A percentile compares a stretch with the other conserved stretches of the same genome.
phyloP scores from a whole-genome alignment of 345 rosid species.

The Cardamine resedifolia region DNA sequence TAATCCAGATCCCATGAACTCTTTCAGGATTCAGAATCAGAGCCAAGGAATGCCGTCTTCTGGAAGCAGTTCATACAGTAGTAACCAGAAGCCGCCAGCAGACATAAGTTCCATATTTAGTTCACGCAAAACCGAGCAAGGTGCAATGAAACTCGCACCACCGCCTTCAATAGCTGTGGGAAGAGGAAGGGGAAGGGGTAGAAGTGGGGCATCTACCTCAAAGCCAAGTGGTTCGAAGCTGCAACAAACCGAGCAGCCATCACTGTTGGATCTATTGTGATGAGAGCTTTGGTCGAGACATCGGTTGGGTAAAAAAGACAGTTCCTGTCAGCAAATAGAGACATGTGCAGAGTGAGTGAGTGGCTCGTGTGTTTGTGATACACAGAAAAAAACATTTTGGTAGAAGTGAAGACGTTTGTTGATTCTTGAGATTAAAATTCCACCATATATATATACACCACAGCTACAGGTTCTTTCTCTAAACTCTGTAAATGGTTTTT shows the following conservation, averaged over 20 bases:
- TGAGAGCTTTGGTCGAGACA: background rate
- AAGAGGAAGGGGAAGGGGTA: constrained; percentile 72
- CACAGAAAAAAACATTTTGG: background rate
- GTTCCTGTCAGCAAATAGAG: background rate
- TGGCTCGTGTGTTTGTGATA: constrained; percentile 1
- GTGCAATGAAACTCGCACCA: constrained; percentile 81
- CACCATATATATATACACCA: constrained; percentile 5
- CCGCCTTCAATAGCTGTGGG: constrained; percentile 77
- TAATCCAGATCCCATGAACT: constrained; percentile 39
- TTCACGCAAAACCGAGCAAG: constrained; percentile 55
- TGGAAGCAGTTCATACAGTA: constrained; percentile 35
- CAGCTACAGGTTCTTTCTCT: constrained; percentile 20
- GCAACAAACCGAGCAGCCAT: constrained; percentile 50
- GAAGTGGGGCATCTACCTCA: constrained; percentile 37
- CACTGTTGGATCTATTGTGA: constrained; percentile 74
- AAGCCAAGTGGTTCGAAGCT: constrained; percentile 49
- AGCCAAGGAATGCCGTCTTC: constrained; percentile 46
- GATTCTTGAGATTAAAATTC: constrained; percentile 4
- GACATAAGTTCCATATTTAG: constrained; percentile 75
- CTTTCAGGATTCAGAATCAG: constrained; percentile 58
- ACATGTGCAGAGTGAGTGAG: constrained; percentile 14
- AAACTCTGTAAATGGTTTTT: background rate
- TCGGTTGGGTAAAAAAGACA: background rate
- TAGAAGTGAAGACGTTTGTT: constrained; percentile 8
- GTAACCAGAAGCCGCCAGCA: constrained; percentile 48